Conservation (phyloP, 2,329 filamentous ascomycete genomes). For the Fusarium sacchari region DNA sequence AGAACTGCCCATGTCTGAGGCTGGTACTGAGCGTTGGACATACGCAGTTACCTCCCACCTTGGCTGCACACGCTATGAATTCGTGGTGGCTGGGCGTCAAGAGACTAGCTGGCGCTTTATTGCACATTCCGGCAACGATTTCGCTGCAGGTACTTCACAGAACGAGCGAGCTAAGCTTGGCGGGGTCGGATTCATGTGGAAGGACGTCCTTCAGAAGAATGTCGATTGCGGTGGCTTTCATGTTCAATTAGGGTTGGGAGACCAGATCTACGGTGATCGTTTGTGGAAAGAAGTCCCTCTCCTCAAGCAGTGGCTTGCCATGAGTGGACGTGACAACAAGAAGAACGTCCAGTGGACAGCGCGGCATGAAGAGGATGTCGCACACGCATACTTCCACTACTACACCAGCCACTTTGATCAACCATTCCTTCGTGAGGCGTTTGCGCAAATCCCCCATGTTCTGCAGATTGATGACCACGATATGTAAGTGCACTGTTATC, state of each 20-base stretch:
- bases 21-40: constrained; percentile 84
- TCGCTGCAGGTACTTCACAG: constrained; percentile 85
- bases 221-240: constrained; percentile 96
- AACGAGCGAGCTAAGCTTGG: constrained; percentile 87
- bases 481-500: constrained; percentile 73
- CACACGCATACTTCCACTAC: constrained; percentile 98
- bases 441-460: constrained; percentile 95
- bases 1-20: constrained; percentile 88
- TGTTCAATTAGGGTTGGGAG: constrained; percentile 88
- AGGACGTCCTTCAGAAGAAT: constrained; percentile 97
- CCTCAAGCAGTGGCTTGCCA: constrained; percentile 93
- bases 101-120: constrained; percentile 97
- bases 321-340: constrained; percentile 91
- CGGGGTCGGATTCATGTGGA: constrained; percentile 97
- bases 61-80: constrained; percentile 98
- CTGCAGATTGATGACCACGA: constrained; percentile 96
- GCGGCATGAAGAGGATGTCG: constrained; percentile 92
- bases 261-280: constrained; percentile 94
- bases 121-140: constrained; percentile 96
- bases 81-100: constrained; percentile 88
- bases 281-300: constrained; percentile 96
- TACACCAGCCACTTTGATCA: constrained; percentile 99
- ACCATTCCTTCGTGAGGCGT: constrained; percentile 91
- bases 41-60: constrained; percentile 97
- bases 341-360: constrained; percentile 94